A percentile compares a stretch with the other conserved stretches of the same genome.
Evolutionary conservation across 495 filamentous ascomycete genomes (phyloP).

Genomic region (Aspergillus indologenus): DNA sequence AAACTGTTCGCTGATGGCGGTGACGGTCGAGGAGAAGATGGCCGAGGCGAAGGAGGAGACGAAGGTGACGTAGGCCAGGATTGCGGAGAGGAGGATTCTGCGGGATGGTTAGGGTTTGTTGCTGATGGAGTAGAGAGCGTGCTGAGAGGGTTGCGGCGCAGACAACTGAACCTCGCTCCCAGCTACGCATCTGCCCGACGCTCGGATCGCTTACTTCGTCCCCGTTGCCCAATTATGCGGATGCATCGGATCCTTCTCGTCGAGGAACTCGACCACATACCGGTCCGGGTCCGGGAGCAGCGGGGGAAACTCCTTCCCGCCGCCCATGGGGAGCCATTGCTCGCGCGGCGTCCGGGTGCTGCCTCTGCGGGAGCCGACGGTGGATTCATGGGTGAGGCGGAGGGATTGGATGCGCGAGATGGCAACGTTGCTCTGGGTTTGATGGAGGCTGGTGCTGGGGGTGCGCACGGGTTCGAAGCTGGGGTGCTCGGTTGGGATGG

Average conservation of each 20-base stretch:
- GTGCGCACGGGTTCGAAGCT: constrained; percentile 10
- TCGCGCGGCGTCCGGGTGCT: constrained; percentile 19
- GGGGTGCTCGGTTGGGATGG: constrained; percentile 1
- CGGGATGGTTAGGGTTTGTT: background rate
- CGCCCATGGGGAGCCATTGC: constrained; percentile 36
- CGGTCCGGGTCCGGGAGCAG: constrained; percentile 42
- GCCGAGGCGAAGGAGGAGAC: constrained; percentile 50
- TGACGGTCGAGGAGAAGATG: constrained; percentile 51
- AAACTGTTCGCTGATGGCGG: constrained; percentile 38
- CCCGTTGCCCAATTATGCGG: constrained; percentile 49
- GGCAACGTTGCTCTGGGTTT: constrained; percentile 26
- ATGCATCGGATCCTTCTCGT: constrained; percentile 48
- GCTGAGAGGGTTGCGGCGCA: no score
- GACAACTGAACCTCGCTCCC: no score
- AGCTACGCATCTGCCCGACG: no score
- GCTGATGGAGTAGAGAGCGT: background rate
- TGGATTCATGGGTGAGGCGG: constrained; percentile 31
- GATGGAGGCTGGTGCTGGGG: constrained; percentile 18
- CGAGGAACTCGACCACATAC: constrained; percentile 54
- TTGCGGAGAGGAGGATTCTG: constrained; percentile 22
- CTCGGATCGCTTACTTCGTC: constrained; percentile 18
- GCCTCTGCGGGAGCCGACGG: constrained; percentile 28
- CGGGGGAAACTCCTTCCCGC: constrained; percentile 44
- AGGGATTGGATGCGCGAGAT: constrained; percentile 36
- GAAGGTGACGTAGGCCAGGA: constrained; percentile 51